Evolutionary conservation across 1,284 basidiomycete genomes (phyloP), one percentile per base, ranked within the genome.

Genomic region (Exsudoporus floridanus): DNA sequence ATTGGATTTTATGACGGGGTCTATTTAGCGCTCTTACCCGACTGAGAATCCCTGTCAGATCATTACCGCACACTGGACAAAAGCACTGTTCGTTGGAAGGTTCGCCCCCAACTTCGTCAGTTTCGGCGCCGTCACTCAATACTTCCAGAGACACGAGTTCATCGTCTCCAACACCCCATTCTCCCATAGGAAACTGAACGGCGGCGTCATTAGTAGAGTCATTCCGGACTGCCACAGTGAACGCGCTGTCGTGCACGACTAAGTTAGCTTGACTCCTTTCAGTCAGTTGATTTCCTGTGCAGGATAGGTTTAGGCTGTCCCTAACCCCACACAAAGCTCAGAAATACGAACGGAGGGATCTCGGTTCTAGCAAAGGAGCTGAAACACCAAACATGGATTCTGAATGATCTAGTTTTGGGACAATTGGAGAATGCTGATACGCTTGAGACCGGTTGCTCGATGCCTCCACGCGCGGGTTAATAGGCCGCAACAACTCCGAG

Each of bases 161-260:
- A 57, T 88, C 85, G 57, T 90, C 85, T 7, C 78, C 82, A 59
- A 66, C 78, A 36, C 70, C 76, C 86, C 86, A 88, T 18, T 80
- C 78, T 25, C 74, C 65, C 4, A 61, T 28, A 16, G 52, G 69
- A 30, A 69, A 58, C 35, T 70, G 67, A 12, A 31, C 23, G 13
- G 18, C 3, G 16, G 31, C 14, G 2, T 43, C 47, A 27, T 34
- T 21, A 25, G 4, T 28, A 12, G 40, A 36, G 28, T 18, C 28
- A 7, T 30, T 28, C 9, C 16, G 5, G n/a, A n/a, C 42, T 18
- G 35, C n/a, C 12, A n/a, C 12, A 18, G n/a, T 7, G 19, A 37
- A 43, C 6, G 14, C n/a, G 4, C 33, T 35, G 46, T 60, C 25
- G 7, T 19, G 34, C n/a, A 13, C 12, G 12, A 18, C 28, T 9